Percentiles rank a stretch among this genome's conserved stretches.
Conservation (phyloP, 192 early-diverging fungal species). For the Rhizophagus sp. region DNA sequence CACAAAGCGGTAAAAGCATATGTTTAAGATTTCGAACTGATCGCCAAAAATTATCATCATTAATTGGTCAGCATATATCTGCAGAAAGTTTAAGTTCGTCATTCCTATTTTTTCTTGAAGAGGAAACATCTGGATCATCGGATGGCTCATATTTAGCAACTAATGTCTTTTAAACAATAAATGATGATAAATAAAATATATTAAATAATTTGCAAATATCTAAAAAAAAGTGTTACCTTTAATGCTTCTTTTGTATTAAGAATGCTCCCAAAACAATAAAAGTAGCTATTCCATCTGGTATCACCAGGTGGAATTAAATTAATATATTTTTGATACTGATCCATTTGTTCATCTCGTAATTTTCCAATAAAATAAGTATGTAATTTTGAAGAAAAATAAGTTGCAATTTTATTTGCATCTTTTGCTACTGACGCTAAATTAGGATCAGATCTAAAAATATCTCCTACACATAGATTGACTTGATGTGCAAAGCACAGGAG, state of each 20-base stretch:
- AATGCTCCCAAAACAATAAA: slow-evolving; percentile 1
- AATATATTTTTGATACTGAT: not conserved
- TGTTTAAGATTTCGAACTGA: not conserved
- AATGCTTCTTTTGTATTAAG: not conserved
- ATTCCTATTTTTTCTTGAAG: not conserved
- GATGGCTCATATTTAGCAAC: not conserved
- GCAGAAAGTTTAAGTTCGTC: not conserved
- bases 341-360: not conserved
- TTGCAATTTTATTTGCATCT: slow-evolving; percentile 12
- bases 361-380: not conserved
- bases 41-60: not conserved
- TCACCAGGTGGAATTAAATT: not conserved
- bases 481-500: not conserved
- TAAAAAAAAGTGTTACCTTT: not conserved
- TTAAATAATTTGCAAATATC: no score
- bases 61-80: not conserved
- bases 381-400: slow-evolving; percentile 3
- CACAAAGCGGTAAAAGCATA: not conserved
- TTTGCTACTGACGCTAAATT: not conserved
- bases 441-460: slow-evolving; percentile 6
- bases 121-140: not conserved
- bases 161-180: not conserved
- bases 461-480: not conserved
- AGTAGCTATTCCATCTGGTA: not conserved
- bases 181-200: no score